A percentile compares a stretch with the other conserved stretches of the same genome.
Conservation (phyloP, 768 basidiomycete species). For the Sutorius australiensis region DNA sequence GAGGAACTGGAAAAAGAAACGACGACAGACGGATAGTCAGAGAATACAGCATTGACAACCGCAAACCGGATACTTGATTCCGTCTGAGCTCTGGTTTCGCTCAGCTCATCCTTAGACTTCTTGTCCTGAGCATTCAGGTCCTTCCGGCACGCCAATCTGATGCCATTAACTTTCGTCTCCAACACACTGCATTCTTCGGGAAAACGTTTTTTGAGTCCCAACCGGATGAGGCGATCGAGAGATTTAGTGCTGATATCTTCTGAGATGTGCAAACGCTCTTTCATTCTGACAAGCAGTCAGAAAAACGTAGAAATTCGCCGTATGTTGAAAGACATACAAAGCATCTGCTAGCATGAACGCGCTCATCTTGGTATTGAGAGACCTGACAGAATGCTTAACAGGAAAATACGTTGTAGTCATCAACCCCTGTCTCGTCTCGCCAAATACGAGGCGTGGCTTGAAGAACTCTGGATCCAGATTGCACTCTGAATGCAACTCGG, state of each 20-base stretch:
- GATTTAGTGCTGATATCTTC: conserved; percentile 21
- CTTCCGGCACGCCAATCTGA: background rate
- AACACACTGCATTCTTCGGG: conserved; percentile 23
- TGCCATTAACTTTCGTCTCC: conserved; percentile 13
- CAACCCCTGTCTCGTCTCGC: conserved; percentile 43
- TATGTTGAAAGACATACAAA: conserved; percentile 15
- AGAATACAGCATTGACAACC: conserved; percentile 27
- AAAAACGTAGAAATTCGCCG: background rate
- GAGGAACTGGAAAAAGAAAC: background rate
- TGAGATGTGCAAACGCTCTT: conserved; percentile 26
- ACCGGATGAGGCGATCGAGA: conserved; percentile 27
- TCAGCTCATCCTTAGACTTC: conserved; percentile 12
- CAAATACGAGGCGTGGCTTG: conserved; percentile 33
- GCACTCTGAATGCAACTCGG: conserved; percentile 20
- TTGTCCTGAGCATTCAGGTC: conserved; percentile 6
- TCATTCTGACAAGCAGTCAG: conserved; percentile 16
- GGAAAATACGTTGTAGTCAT: conserved; percentile 31
- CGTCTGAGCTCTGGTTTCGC: conserved; percentile 7
- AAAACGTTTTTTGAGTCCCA: conserved; percentile 33
- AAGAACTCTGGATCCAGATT: conserved; percentile 19
- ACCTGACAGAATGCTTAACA: conserved; percentile 8
- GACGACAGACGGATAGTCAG: conserved; percentile 19
- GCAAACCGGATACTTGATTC: conserved; percentile 22
- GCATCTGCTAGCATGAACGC: conserved; percentile 21
- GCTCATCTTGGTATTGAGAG: conserved; percentile 3